These are phyloP conservation scores for Nissolia schottii DNA, from an alignment of 306 rosid genomes.

Conservation along the genomic window DNA sequence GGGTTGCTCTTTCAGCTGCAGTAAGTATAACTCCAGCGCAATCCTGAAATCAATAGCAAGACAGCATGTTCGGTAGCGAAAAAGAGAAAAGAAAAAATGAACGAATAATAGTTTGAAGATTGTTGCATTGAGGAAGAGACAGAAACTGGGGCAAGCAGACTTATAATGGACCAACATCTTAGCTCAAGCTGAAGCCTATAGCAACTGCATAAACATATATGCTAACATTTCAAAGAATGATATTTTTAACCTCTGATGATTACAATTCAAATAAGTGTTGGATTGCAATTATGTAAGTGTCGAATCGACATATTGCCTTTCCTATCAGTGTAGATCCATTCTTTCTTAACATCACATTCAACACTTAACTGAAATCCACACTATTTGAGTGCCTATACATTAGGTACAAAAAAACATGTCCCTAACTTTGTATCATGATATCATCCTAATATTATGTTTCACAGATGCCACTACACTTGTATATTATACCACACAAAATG, in stretches of 20 bases:
- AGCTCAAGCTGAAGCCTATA: neutral
- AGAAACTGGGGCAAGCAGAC: neutral
- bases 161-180: neutral
- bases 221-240: neutral
- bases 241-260: neutral
- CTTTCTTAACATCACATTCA: no score
- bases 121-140: constrained; percentile 1
- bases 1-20: constrained; percentile 94
- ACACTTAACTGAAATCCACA: no score
- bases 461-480: neutral
- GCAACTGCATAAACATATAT: neutral
- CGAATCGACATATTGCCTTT: no score
- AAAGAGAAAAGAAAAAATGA: neutral
- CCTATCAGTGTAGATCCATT: no score
- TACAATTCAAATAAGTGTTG: no score
- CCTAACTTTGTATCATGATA: neutral
- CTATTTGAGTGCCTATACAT: no score
- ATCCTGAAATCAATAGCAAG: constrained; percentile 58
- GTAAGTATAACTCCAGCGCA: constrained; percentile 91
- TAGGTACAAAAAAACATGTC: no score
- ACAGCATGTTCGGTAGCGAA: neutral
- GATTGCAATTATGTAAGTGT: no score
- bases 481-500: neutral
- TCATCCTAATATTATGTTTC: neutral
- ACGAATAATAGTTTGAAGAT: neutral